Evolutionary conservation across 306 rosid genomes (phyloP), one percentile per base, ranked within the genome.

Genomic region (Cucurbita ficifolia): DNA sequence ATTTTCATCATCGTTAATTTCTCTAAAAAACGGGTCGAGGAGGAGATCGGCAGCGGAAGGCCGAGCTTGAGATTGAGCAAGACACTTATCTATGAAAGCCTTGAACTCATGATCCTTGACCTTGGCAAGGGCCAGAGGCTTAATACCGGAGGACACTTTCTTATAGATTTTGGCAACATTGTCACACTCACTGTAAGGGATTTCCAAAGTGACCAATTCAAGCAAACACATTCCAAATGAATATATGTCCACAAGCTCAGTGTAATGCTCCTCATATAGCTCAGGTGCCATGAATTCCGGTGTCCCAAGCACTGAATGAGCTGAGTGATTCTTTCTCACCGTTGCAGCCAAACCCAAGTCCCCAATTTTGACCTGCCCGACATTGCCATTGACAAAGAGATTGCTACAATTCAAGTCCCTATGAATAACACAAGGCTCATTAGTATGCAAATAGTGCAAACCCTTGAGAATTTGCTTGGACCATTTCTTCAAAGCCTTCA

Each of bases 341-440:
- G 83, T 85, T 36, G 96, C 92, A 0, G 97, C 97, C 83, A 88
- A 78, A 14, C 97, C 98, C 86, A 94, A 84, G 80, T 94, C 98
- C 24, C 98, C 98, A 83, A 94, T 90, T 82, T 94, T 94, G 71
- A 94, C 97, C 97, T 93, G 74, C 10, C 96, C 96, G 78, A 70
- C 80, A 79, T 90, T 85, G 18, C 97, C 99, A 83, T 94, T 94
- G 79, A 94, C 96, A 78, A 94, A 94, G 17, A 94, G 86, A 60
- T 94, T 94, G 75, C 96, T 94, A 79, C 99, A 94, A 59, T 94
- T 94, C 81, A 94, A 92, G 83, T 94, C 99, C 75, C 99, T 89
- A n/a, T 92, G 98, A 56, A 92, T 92, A 63, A 90, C 87, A 72
- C 98, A 92, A 55, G 98, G 96, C 7, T 90, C 91, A 61, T 84